Evolutionary conservation across 495 filamentous ascomycete species (phyloP).

Genomic region (Paragyromitra xinjiangensis): DNA sequence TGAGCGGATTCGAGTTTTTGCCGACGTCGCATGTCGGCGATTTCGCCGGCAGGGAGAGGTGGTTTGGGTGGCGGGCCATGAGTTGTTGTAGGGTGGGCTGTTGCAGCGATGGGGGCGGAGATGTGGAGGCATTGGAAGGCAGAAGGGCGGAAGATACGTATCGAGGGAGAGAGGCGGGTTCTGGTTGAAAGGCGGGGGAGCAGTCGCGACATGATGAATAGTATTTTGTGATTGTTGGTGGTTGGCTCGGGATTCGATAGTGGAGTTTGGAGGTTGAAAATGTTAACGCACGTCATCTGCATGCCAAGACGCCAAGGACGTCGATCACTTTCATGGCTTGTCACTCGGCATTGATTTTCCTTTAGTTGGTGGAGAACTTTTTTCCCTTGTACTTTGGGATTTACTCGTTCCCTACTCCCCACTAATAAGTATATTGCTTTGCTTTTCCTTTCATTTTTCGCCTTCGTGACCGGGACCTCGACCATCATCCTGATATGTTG

Average conservation of each 20-base stretch:
- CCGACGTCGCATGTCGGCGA: slow-evolving; percentile 57
- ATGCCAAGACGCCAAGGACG: slow-evolving; percentile 16
- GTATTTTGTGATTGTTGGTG: background rate
- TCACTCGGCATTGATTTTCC: slow-evolving; percentile 10
- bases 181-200: background rate
- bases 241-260: background rate
- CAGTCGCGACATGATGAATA: slow-evolving; percentile 30
- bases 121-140: slow-evolving; percentile 64
- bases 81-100: slow-evolving; percentile 74
- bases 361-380: background rate
- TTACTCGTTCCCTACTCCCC: background rate
- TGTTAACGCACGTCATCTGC: slow-evolving; percentile 6
- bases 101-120: slow-evolving; percentile 64
- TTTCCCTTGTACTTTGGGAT: background rate
- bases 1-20: slow-evolving; percentile 67
- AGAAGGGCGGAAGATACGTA: background rate
- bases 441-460: too few species aligned
- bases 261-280: background rate
- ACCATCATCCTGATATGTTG: background rate
- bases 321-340: background rate
- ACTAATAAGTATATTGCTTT: too few species aligned
- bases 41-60: slow-evolving; percentile 69
- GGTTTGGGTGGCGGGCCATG: slow-evolving; percentile 85
- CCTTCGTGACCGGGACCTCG: background rate
- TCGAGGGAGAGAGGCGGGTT: background rate